These are phyloP conservation scores for Ophiocordyceps unilateralis DNA, from an alignment of 2,329 filamentous ascomycete species.

Conservation along the genomic window DNA sequence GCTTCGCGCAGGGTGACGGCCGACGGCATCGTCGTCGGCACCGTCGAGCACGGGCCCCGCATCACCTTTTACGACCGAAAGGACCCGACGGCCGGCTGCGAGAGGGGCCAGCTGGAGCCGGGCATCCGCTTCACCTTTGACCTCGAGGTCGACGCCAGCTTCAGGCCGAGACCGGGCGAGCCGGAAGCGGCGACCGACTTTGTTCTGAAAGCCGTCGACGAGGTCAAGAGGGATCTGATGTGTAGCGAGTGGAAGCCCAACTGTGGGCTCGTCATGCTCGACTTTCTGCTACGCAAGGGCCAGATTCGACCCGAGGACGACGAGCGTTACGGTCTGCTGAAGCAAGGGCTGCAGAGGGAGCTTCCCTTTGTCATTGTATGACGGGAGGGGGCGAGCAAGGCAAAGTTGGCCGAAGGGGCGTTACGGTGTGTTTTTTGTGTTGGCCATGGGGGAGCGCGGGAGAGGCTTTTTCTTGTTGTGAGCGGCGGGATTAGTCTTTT, in stretches of 20 bases:
- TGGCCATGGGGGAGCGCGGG: too few relatives aligned
- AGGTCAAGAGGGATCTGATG: conserved; percentile 13
- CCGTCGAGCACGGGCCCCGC: conserved; percentile 6
- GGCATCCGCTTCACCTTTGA: conserved; percentile 21
- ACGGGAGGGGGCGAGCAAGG: neutral
- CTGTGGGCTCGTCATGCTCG: conserved; percentile 20
- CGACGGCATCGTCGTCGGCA: conserved; percentile 7
- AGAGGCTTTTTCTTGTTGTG: too few relatives aligned
- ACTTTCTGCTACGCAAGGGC: conserved; percentile 16
- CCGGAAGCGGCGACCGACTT: conserved; percentile 14
- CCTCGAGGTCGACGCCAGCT: conserved; percentile 11
- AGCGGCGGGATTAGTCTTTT: too few relatives aligned
- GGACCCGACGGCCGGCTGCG: conserved; percentile 11
- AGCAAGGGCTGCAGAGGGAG: conserved; percentile 7
- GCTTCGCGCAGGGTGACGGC: conserved; percentile 6
- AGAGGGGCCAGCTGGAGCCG: conserved; percentile 17
- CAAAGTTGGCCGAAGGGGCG: too few relatives aligned
- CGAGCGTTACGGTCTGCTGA: conserved; percentile 7
- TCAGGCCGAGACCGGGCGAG: conserved; percentile 8
- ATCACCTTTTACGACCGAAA: conserved; percentile 19
- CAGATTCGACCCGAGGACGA: conserved; percentile 10
- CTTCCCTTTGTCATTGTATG: conserved; percentile 10
- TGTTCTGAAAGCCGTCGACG: conserved; percentile 9
- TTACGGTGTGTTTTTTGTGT: too few relatives aligned
- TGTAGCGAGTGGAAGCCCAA: conserved; percentile 19